These are phyloP conservation scores for Cordyceps cateniannulata DNA, from an alignment of 2,329 filamentous ascomycete genomes.

Conservation along the genomic window DNA sequence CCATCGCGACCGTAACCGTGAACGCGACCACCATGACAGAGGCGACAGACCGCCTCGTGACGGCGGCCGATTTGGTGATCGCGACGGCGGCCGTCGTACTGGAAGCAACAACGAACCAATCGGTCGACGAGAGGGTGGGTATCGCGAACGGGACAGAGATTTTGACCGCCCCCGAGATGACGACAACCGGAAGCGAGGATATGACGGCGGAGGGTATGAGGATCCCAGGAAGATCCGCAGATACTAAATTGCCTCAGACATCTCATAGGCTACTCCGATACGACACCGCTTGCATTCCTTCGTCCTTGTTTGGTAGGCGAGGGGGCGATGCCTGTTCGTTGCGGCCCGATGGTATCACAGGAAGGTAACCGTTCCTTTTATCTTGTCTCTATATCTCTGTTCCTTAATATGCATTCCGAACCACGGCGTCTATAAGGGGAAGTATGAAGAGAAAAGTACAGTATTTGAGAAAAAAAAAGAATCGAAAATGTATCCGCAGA, in stretches of 20 bases:
- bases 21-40: constrained; percentile 15
- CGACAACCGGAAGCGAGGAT: constrained; percentile 59
- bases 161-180: constrained; percentile 52
- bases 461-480: background rate
- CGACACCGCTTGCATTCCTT: background rate
- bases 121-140: constrained; percentile 57
- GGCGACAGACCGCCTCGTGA: constrained; percentile 27
- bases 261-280: background rate
- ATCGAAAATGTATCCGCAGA: background rate
- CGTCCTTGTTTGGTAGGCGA: background rate
- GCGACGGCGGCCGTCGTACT: constrained; percentile 42
- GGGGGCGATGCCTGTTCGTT: background rate
- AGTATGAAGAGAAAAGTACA: background rate
- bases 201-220: constrained; percentile 75
- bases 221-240: constrained; percentile 64
- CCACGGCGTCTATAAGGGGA: background rate
- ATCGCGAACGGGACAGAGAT: constrained; percentile 40
- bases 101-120: constrained; percentile 83
- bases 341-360: background rate
- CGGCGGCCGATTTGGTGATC: constrained; percentile 39
- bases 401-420: constrained; percentile 6
- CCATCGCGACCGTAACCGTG: constrained; percentile 25
- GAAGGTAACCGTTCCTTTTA: constrained; percentile 7
- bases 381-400: background rate
- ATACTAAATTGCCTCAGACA: constrained; percentile 39